Evolutionary conservation across 1,139 yeast species (phyloP).

Genomic region (Ogataea hybrid): DNA sequence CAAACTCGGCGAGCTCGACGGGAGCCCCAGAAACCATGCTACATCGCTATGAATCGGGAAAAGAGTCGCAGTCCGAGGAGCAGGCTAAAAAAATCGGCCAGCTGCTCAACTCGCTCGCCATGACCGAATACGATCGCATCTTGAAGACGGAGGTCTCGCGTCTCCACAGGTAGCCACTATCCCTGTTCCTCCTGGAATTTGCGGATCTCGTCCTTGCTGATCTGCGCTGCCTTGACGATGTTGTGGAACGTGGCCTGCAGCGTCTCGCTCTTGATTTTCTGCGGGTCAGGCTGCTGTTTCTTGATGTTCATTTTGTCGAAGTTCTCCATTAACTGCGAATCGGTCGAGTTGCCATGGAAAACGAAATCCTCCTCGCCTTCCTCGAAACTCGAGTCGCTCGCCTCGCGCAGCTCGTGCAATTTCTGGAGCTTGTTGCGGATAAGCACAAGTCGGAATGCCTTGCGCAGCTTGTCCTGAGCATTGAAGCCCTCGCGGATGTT

Average conservation of each 20-base stretch:
- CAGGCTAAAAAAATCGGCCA: not conserved
- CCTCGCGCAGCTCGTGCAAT: constrained; percentile 28
- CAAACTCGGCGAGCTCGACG: not conserved
- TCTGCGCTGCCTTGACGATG: constrained; percentile 31
- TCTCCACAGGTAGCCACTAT: not conserved
- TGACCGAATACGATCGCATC: constrained; percentile 6
- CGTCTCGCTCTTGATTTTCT: constrained; percentile 25
- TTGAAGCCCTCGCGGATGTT: constrained; percentile 69
- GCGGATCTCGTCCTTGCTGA: constrained; percentile 30
- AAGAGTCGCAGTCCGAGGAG: constrained; percentile 1
- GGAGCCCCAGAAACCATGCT: not conserved
- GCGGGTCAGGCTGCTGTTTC: constrained; percentile 1
- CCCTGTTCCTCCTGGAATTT: constrained; percentile 25
- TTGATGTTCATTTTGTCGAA: constrained; percentile 20
- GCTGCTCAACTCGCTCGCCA: constrained; percentile 5
- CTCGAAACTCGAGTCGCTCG: constrained; percentile 23
- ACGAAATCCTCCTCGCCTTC: constrained; percentile 31
- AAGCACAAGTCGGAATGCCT: constrained; percentile 53
- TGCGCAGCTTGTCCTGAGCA: constrained; percentile 80
- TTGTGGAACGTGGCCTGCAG: constrained; percentile 31
- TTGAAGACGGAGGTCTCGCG: not conserved
- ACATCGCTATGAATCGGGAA: not conserved
- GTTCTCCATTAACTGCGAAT: constrained; percentile 23
- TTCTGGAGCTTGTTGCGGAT: constrained; percentile 31
- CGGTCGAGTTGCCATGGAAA: constrained; percentile 26